These are phyloP conservation scores for Ustilago xerochloae DNA, from an alignment of 1,284 basidiomycete species.

Conservation along the genomic window DNA sequence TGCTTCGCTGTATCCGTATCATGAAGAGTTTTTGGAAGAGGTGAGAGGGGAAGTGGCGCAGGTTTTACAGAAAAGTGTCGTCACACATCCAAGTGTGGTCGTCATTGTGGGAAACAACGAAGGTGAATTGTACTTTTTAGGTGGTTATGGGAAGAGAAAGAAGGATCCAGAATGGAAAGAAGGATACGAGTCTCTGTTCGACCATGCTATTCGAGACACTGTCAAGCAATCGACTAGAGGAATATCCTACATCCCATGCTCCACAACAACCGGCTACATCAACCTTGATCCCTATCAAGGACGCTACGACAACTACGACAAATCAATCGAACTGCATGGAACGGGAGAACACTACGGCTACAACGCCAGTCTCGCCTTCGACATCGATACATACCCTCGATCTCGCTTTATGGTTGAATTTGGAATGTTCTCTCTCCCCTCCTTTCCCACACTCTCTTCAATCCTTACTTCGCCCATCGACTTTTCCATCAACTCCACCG, in stretches of 20 bases:
- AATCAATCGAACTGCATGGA: conserved; percentile 73
- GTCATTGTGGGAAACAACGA: conserved; percentile 54
- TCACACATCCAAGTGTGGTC: conserved; percentile 72
- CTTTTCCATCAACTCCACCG: conserved; percentile 73
- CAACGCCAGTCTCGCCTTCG: conserved; percentile 73
- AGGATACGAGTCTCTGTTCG: conserved; percentile 57
- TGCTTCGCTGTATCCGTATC: conserved; percentile 70
- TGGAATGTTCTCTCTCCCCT: conserved; percentile 77
- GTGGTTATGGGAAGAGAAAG: conserved; percentile 12
- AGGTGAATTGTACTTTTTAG: conserved; percentile 47
- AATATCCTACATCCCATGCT: conserved; percentile 76
- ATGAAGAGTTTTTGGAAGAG: conserved; percentile 72
- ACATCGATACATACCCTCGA: conserved; percentile 74
- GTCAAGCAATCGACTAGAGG: conserved; percentile 73
- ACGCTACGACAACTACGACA: conserved; percentile 72
- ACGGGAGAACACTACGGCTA: conserved; percentile 71
- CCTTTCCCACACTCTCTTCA: conserved; percentile 76
- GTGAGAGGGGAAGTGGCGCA: conserved; percentile 74
- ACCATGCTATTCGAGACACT: conserved; percentile 73
- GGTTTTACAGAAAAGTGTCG: conserved; percentile 74
- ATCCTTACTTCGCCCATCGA: conserved; percentile 70
- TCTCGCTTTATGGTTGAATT: conserved; percentile 77
- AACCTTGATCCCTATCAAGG: conserved; percentile 74
- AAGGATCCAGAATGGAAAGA: conserved; percentile 25
- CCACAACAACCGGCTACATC: conserved; percentile 72